Percentiles rank a stretch among this genome's conserved stretches.
These are phyloP conservation scores for Dissophora ornata DNA, from an alignment of 192 early-diverging fungal genomes.

Conservation along the genomic window DNA sequence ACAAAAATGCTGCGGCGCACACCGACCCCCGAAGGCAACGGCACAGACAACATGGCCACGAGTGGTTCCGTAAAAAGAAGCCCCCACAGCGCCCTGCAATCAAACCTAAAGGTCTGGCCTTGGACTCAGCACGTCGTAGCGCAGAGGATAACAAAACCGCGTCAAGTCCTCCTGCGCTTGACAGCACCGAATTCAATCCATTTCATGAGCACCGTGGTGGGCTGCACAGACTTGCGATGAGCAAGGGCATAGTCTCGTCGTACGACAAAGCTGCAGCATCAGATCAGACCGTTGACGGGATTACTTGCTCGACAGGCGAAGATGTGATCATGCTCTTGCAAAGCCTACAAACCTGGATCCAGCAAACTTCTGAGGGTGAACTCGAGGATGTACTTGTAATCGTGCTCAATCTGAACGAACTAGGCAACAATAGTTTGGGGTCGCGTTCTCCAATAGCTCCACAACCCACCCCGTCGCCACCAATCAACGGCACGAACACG, in stretches of 20 bases:
- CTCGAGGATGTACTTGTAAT: constrained; percentile 30
- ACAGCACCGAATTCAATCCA: not conserved
- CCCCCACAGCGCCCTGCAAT: constrained; percentile 18
- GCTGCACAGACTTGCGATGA: constrained; percentile 19
- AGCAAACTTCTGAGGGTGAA: constrained; percentile 10
- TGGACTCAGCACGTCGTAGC: not conserved
- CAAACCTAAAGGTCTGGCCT: constrained; percentile 2
- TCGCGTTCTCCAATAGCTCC: constrained; percentile 1
- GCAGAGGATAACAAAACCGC: not conserved
- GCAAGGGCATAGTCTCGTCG: constrained; percentile 19
- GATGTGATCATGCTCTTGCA: constrained; percentile 34
- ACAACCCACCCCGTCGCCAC: not conserved
- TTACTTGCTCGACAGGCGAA: constrained; percentile 45
- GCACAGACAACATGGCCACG: not conserved
- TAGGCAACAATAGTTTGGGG: constrained; percentile 26
- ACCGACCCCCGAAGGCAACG: too few species aligned
- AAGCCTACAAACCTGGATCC: constrained; percentile 15
- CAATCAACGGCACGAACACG: not conserved
- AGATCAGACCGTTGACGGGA: constrained; percentile 41
- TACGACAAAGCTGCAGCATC: constrained; percentile 10
- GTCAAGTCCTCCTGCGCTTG: not conserved
- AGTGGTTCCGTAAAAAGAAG: constrained; percentile 28
- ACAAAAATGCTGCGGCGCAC: too few species aligned
- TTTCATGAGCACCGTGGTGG: not conserved
- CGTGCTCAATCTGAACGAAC: constrained; percentile 44